Conservation (phyloP, 805 yeast genomes). For the Starmerella kuoi region DNA sequence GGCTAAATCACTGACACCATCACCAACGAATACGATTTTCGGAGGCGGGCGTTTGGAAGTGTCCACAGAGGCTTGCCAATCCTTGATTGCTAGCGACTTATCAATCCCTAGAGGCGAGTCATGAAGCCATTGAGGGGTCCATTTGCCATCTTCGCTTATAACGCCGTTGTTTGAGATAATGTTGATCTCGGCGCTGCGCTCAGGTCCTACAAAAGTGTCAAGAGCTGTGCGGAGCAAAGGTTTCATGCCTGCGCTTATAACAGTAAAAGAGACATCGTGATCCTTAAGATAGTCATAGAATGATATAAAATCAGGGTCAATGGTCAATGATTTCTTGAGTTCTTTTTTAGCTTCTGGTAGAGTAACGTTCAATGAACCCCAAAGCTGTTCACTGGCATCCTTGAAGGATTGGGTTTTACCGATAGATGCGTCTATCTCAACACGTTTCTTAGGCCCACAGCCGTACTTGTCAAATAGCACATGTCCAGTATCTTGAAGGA, state of each 20-base stretch:
- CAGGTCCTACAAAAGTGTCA: slow-evolving; percentile 32
- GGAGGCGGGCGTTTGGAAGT: slow-evolving; percentile 31
- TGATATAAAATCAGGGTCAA: slow-evolving; percentile 32
- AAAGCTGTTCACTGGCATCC: slow-evolving; percentile 34
- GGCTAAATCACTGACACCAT: slow-evolving; percentile 42
- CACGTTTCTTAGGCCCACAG: slow-evolving; percentile 32
- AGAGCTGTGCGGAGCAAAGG: slow-evolving; percentile 34
- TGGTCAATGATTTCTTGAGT: slow-evolving; percentile 29
- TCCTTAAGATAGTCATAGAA: slow-evolving; percentile 31
- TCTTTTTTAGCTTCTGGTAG: slow-evolving; percentile 31
- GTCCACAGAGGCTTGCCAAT: slow-evolving; percentile 25
- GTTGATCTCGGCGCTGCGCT: slow-evolving; percentile 29
- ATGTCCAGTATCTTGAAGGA: slow-evolving; percentile 37
- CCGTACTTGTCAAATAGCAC: slow-evolving; percentile 35
- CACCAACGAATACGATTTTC: slow-evolving; percentile 41
- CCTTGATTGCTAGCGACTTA: slow-evolving; percentile 33
- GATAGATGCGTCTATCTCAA: slow-evolving; percentile 30
- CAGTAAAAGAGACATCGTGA: slow-evolving; percentile 33
- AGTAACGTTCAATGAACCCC: slow-evolving; percentile 34
- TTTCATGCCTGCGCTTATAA: slow-evolving; percentile 35
- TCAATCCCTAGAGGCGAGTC: slow-evolving; percentile 36
- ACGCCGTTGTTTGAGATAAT: slow-evolving; percentile 34
- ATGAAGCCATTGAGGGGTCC: slow-evolving; percentile 35
- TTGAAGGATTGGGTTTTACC: slow-evolving; percentile 32
- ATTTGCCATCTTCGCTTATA: slow-evolving; percentile 30